Evolutionary conservation across 2,329 filamentous ascomycete genomes (phyloP).

Genomic region (Beauveria australis): DNA sequence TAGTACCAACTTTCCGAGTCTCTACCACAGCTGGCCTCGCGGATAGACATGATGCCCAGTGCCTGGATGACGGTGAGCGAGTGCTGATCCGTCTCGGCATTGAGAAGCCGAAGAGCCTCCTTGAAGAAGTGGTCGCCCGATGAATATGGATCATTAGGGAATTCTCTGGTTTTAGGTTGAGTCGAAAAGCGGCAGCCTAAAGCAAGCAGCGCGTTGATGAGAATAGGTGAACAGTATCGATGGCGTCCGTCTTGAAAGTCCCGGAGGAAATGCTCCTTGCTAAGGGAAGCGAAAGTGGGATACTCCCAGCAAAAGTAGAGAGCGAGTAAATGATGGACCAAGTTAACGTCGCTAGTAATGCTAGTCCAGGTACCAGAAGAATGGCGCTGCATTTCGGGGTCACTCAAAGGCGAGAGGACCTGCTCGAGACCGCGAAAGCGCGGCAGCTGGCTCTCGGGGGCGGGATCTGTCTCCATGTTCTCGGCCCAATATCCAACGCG

Average conservation of each 20-base stretch:
- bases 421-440: constrained; percentile 37
- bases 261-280: constrained; percentile 60
- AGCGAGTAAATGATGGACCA: constrained; percentile 56
- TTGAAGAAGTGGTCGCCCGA: constrained; percentile 69
- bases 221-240: constrained; percentile 59
- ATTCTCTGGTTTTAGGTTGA: constrained; percentile 53
- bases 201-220: constrained; percentile 58
- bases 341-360: constrained; percentile 46
- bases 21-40: constrained; percentile 64
- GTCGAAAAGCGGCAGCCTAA: constrained; percentile 62
- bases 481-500: constrained; percentile 45
- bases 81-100: constrained; percentile 50
- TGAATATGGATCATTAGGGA: constrained; percentile 52
- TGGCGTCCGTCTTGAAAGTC: constrained; percentile 54
- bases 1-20: constrained; percentile 68
- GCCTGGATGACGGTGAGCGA: constrained; percentile 65
- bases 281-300: constrained; percentile 64
- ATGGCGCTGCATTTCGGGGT: constrained; percentile 32
- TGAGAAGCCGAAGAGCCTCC: constrained; percentile 55
- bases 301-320: constrained; percentile 72
- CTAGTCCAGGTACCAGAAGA: constrained; percentile 48
- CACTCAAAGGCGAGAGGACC: constrained; percentile 37
- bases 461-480: constrained; percentile 27
- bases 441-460: constrained; percentile 21
- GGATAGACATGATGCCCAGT: constrained; percentile 65